Conservation (phyloP, 805 yeast genomes). For the Saccharomycopsis sp. region DNA sequence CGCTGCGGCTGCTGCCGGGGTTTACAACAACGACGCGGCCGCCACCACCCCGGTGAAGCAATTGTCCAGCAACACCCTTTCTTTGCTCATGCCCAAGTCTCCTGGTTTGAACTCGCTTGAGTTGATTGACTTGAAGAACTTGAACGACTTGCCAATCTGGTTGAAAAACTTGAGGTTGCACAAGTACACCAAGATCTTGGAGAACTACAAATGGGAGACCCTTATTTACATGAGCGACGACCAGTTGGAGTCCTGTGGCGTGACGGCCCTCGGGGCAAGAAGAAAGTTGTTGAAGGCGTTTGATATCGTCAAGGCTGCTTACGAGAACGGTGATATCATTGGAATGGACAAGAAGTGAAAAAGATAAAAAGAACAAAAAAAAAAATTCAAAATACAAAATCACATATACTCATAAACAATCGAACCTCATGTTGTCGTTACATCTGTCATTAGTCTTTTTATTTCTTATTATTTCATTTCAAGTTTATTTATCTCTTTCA, state of each 20-base stretch:
- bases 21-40: slow-evolving; percentile 21
- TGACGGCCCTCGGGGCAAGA: slow-evolving; percentile 91
- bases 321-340: slow-evolving; percentile 29
- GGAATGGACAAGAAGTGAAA: slow-evolving; percentile 1
- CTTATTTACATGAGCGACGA: slow-evolving; percentile 63
- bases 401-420: too few relatives aligned
- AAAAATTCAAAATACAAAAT: too few relatives aligned
- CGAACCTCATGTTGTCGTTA: background rate
- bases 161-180: slow-evolving; percentile 81
- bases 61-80: slow-evolving; percentile 10
- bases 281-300: slow-evolving; percentile 89
- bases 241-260: slow-evolving; percentile 70
- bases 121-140: slow-evolving; percentile 42
- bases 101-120: slow-evolving; percentile 42
- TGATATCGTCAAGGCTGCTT: slow-evolving; percentile 61
- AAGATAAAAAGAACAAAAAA: background rate
- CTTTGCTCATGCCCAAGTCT: slow-evolving; percentile 27
- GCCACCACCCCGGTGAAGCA: slow-evolving; percentile 17
- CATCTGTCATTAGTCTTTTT: background rate
- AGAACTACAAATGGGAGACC: slow-evolving; percentile 68
- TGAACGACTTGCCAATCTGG: slow-evolving; percentile 87
- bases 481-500: background rate
- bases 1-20: too few relatives aligned
- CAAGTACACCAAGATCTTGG: slow-evolving; percentile 82
- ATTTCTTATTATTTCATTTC: background rate